phyloP scores from a whole-genome alignment of 2,329 filamentous ascomycete genomes.

The Knufia petricola region DNA sequence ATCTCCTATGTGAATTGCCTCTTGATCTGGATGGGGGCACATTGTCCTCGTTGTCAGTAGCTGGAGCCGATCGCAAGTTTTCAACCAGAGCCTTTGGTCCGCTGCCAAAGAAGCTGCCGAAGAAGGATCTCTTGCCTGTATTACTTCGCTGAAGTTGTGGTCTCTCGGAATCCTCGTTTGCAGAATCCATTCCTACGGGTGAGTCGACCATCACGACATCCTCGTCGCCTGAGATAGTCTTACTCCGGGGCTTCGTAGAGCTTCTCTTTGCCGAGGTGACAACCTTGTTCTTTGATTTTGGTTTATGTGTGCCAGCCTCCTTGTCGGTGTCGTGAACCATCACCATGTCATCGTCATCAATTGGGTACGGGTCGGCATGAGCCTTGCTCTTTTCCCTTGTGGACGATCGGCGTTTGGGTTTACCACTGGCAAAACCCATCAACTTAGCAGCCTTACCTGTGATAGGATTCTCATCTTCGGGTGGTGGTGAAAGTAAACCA shows the following conservation, averaged over 20 bases:
- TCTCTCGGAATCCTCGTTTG: conserved; percentile 41
- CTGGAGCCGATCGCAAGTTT: conserved; percentile 20
- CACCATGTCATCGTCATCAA: conserved; percentile 55
- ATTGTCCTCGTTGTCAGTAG: conserved; percentile 21
- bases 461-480: conserved; percentile 56
- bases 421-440: conserved; percentile 52
- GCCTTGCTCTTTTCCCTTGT: conserved; percentile 39
- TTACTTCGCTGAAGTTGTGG: conserved; percentile 51
- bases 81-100: conserved; percentile 32
- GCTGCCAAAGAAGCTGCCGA: conserved; percentile 57
- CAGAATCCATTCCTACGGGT: conserved; percentile 35
- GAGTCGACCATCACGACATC: conserved; percentile 48
- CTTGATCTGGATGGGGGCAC: conserved; percentile 21
- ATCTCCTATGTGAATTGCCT: conserved; percentile 30
- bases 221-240: conserved; percentile 31
- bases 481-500: conserved; percentile 62
- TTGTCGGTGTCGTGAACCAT: conserved; percentile 46
- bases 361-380: conserved; percentile 49
- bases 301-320: conserved; percentile 19
- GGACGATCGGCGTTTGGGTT: conserved; percentile 41
- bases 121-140: conserved; percentile 52
- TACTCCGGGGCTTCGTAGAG: conserved; percentile 21
- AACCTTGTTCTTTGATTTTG: conserved; percentile 27
- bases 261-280: background rate
- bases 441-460: conserved; percentile 69